Percentiles rank a stretch among this genome's conserved stretches.
phyloP scores from a whole-genome alignment of 768 basidiomycete species.

The Myochromella boudieri region DNA sequence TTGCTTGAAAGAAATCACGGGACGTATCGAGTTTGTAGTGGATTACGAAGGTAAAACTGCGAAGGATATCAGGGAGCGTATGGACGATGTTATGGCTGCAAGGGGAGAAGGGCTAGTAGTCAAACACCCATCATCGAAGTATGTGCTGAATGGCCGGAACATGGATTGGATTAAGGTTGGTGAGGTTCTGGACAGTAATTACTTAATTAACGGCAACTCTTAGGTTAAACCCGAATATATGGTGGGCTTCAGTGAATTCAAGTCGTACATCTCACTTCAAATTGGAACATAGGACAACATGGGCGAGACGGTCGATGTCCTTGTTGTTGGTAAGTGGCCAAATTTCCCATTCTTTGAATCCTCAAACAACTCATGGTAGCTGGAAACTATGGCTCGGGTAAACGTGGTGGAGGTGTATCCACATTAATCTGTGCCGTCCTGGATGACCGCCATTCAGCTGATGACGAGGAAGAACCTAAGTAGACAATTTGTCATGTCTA shows the following conservation, averaged over 20 bases:
- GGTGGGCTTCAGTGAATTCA: slow-evolving; percentile 39
- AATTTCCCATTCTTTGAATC: not conserved
- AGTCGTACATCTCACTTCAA: not conserved
- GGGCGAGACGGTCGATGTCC: slow-evolving; percentile 89
- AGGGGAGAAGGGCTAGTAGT: slow-evolving; percentile 94
- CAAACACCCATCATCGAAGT: slow-evolving; percentile 80
- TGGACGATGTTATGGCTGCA: slow-evolving; percentile 81
- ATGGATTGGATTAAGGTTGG: slow-evolving; percentile 90
- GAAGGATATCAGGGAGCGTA: slow-evolving; percentile 74
- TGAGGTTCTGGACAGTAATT: not conserved
- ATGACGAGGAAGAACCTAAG: slow-evolving; percentile 66
- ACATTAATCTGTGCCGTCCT: slow-evolving; percentile 87
- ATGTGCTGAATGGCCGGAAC: slow-evolving; percentile 84
- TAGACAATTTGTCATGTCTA: slow-evolving; percentile 27
- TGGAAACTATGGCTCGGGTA: slow-evolving; percentile 86
- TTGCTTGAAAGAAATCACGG: slow-evolving; percentile 67
- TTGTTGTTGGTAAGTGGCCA: slow-evolving; percentile 73
- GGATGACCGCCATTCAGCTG: slow-evolving; percentile 61
- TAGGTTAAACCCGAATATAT: slow-evolving; percentile 88
- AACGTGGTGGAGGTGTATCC: slow-evolving; percentile 85
- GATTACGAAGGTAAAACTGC: slow-evolving; percentile 76
- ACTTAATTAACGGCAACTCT: not conserved
- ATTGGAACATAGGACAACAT: slow-evolving; percentile 72
- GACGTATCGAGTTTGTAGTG: slow-evolving; percentile 77
- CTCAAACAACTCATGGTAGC: slow-evolving; percentile 39